A percentile compares a stretch with the other conserved stretches of the same genome.
Conservation (phyloP, 306 rosid genomes). For the Arachis hypogaea region DNA sequence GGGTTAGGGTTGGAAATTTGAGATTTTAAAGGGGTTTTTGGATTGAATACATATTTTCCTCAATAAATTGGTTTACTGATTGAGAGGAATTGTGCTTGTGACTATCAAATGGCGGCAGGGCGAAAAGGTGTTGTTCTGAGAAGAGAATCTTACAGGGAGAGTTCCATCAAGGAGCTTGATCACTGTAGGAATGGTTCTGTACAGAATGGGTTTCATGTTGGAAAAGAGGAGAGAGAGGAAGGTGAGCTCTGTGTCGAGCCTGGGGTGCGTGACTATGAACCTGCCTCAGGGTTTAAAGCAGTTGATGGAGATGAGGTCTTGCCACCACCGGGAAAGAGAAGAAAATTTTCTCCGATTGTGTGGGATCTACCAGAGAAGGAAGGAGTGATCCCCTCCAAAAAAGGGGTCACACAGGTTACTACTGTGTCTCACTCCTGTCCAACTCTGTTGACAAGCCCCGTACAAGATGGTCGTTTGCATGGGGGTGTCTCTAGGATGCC, state of each 20-base stretch:
- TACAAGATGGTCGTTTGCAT: slow-evolving; percentile 11
- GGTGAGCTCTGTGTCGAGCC: slow-evolving; percentile 34
- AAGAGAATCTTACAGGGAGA: slow-evolving; percentile 44
- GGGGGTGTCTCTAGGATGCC: slow-evolving; percentile 5
- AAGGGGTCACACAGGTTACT: slow-evolving; percentile 32
- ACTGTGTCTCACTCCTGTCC: slow-evolving; percentile 23
- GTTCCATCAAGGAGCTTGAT: slow-evolving; percentile 46
- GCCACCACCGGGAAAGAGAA: slow-evolving; percentile 56
- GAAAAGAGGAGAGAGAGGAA: slow-evolving; percentile 42
- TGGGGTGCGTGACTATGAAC: neutral
- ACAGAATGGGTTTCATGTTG: slow-evolving; percentile 27
- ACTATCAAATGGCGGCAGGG: slow-evolving; percentile 84
- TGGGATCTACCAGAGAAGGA: slow-evolving; percentile 63
- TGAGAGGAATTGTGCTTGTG: slow-evolving; percentile 63
- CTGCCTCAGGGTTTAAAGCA: neutral
- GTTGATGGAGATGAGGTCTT: slow-evolving; percentile 33
- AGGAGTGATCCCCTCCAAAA: slow-evolving; percentile 37
- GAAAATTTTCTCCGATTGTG: slow-evolving; percentile 68
- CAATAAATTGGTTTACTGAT: slow-evolving; percentile 51
- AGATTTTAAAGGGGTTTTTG: slow-evolving; percentile 37
- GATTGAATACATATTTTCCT: slow-evolving; percentile 30
- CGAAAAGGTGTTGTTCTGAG: slow-evolving; percentile 57
- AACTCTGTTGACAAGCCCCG: neutral
- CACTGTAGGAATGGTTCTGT: slow-evolving; percentile 33
- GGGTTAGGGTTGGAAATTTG: slow-evolving; percentile 44